Evolutionary conservation across 257 asterid species (phyloP).

Genomic region (Handroanthus guayacan): DNA sequence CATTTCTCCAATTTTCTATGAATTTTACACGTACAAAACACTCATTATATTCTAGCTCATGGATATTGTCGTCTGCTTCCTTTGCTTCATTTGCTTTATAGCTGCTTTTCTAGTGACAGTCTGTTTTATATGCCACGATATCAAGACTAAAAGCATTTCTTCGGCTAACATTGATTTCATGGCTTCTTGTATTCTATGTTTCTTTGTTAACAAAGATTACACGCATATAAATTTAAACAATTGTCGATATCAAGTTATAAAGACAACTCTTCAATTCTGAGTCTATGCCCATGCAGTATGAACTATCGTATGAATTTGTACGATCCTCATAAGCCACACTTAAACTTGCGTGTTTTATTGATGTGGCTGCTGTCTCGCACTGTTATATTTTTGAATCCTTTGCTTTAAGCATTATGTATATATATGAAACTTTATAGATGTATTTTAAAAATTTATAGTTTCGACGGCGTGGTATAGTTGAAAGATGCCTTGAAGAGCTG

Average conservation of each 20-base stretch:
- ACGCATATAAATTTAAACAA: conserved; percentile 1
- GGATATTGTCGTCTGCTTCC: conserved; percentile 18
- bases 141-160: background rate
- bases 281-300: background rate
- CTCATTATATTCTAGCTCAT: conserved; percentile 3
- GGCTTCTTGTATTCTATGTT: conserved; percentile 7
- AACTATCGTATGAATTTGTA: background rate
- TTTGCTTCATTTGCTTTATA: conserved; percentile 25
- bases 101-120: conserved; percentile 21
- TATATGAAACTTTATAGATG: conserved; percentile 36
- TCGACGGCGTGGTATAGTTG: conserved; percentile 83
- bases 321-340: conserved; percentile 4
- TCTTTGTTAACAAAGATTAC: background rate
- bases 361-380: background rate
- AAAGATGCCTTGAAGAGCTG: conserved; percentile 93
- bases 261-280: background rate
- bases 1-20: conserved; percentile 23
- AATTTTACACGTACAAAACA: conserved; percentile 1
- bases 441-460: conserved; percentile 60
- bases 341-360: conserved; percentile 6
- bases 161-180: conserved; percentile 23
- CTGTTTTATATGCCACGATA: background rate
- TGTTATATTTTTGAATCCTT: conserved; percentile 29
- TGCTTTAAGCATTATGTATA: background rate
- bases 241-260: background rate